Base-by-base conservation (phyloP, 2,329 filamentous ascomycete species). In the Fusarium burgessii region DNA sequence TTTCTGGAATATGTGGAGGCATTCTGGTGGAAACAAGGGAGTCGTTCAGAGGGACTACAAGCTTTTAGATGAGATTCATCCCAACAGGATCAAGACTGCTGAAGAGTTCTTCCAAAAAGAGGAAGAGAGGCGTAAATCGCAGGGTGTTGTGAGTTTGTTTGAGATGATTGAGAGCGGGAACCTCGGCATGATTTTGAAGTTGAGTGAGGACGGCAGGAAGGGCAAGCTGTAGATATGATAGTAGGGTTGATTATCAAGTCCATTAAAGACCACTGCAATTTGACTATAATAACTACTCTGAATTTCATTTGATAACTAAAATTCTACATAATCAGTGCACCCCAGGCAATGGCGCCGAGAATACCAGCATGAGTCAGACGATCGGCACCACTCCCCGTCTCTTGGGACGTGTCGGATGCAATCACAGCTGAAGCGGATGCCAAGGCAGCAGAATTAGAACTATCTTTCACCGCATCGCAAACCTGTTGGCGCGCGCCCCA, bases 1-100 rank as follows among this genome's bases (percentile, higher is more conserved):
- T 0, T 72, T 71, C 23, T 72, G 67, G 67, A 71, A 57, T 2
- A 36, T 54, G 46, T 71, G 68, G 67, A 33, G 50, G 0, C 3
- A 54, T 5, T 72, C 69, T 8, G 57, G 63, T 1, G 57, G 57
- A 0, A 68, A 72, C 20, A 62, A 49, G 7, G 63, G 67, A 0
- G 32, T 72, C 0, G 40, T 72, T 17, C 38, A 38, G 33, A 49
- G 63, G 10, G 57, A 72, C 3, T 71, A 65, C 3, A 27, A 65
- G 9, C 54, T 72, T 0, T 15, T 72, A 2, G 59, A 72, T 27
- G 52, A 72, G 45, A 71, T 72, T 29, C 67, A 71, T 4, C 67
- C 67, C 1, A 25, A 40, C 0, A 63, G 68, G 5, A 52, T 62
- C 36, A 71, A 47, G 42, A 58, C 50, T 1, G 35, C 63, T 0